Evolutionary conservation across 1,139 yeast species (phyloP).

Genomic region (Scheffersomyces titani): DNA sequence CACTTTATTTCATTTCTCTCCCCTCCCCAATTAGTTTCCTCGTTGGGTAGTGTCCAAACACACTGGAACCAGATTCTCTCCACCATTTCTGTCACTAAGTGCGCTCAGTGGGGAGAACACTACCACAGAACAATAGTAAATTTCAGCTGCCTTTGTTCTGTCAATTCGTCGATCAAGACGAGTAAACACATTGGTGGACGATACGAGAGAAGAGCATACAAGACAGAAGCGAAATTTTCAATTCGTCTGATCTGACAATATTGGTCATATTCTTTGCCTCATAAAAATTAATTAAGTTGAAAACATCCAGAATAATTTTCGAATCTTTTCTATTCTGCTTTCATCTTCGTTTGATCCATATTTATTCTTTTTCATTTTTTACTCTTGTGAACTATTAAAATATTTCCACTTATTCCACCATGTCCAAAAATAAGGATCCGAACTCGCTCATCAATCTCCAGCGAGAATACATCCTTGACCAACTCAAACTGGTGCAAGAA

Average conservation of each 20-base stretch:
- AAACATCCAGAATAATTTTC: neutral
- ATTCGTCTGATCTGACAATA: neutral
- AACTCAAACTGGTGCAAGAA: constrained; percentile 34
- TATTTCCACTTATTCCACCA: neutral
- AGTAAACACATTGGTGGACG: neutral
- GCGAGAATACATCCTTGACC: constrained; percentile 34
- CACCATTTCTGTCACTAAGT: neutral
- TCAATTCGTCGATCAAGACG: neutral
- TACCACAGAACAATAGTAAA: neutral
- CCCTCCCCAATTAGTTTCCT: neutral
- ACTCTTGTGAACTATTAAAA: neutral
- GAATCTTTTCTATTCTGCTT: neutral
- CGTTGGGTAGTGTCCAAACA: neutral
- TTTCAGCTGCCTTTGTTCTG: neutral
- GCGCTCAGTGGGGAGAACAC: neutral
- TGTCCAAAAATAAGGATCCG: constrained; percentile 30
- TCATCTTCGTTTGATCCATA: neutral
- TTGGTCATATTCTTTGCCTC: neutral
- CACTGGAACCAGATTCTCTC: neutral
- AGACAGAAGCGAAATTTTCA: neutral
- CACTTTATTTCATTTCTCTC: neutral
- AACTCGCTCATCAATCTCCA: constrained; percentile 37
- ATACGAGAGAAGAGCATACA: neutral
- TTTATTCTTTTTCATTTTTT: too few relatives aligned
- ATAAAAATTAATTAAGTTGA: neutral